Conservation (phyloP, 768 basidiomycete genomes). For the Myochromella boudieri region DNA sequence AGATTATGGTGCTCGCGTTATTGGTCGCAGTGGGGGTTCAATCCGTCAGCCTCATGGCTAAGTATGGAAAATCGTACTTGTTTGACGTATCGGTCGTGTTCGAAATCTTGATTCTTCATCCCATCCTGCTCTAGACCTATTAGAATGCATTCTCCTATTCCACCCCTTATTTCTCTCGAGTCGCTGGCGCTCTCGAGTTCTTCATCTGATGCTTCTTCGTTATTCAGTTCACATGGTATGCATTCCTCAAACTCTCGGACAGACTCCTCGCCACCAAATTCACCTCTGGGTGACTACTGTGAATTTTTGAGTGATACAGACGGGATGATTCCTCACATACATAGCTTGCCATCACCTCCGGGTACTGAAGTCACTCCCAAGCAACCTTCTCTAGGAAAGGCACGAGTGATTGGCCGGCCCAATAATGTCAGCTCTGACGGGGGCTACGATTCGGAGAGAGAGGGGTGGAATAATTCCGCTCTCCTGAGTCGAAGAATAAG, state of each 20-base stretch:
- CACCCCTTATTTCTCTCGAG: conserved; percentile 10
- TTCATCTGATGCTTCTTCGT: conserved; percentile 9
- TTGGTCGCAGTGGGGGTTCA: no score
- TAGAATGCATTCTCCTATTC: conserved; percentile 7
- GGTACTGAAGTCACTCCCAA: conserved; percentile 5
- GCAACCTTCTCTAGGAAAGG: not conserved
- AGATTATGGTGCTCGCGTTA: no score
- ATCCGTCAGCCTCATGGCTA: no score
- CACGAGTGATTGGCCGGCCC: no score
- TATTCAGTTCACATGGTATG: conserved; percentile 11
- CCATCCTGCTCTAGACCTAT: no score
- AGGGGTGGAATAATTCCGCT: not conserved
- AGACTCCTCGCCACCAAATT: conserved; percentile 15
- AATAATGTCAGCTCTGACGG: conserved; percentile 4
- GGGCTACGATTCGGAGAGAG: conserved; percentile 18
- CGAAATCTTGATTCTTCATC: no score
- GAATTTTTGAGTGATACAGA: no score
- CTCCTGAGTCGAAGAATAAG: not conserved
- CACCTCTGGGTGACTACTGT: conserved; percentile 1
- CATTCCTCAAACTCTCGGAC: conserved; percentile 17
- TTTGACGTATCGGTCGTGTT: no score
- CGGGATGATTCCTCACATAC: no score
- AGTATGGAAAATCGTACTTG: no score
- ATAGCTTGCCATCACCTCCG: not conserved
- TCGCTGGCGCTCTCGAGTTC: conserved; percentile 17